Base-by-base conservation (phyloP, 1,284 basidiomycete species). In the Inonotus hispidus region DNA sequence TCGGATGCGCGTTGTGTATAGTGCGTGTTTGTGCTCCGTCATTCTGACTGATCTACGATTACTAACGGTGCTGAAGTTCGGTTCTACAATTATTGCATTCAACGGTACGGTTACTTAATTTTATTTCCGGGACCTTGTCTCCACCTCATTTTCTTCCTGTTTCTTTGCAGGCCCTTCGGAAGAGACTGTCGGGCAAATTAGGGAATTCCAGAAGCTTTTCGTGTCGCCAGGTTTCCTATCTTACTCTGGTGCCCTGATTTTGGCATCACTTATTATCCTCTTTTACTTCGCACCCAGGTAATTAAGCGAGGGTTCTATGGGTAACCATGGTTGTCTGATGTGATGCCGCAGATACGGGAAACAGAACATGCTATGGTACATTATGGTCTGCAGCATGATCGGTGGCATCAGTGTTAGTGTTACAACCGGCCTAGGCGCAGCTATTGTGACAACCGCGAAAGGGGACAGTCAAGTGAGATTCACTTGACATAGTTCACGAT, bases 341-440 rank as follows among this genome's bases (percentile, higher is more conserved):
- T 19, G 13, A 14, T 27, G 16, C 69, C 10, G 27, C 37, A 74
- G 75, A 59, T 87, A 80, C 71, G 85, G 86, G 23, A 82, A 84
- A 68, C 81, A 77, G 69, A 78, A 78, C 68, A 88, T 88, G 85
- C 71, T 89, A 68, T 81, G 84, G 58, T 84, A 87, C 70, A 82
- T 84, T 63, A 73, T 73, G 16, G 80, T 85, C 35, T 88, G 86
- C 72, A 82, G 80, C 56, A 75, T 88, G 63, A 85, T 88, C 61
- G 86, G 86, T 27, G 86, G 87, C 0, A 77, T 89, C 49, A 82
- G 80, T 60, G 87, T 89, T 54, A 82, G 80, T 62, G 85, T 84
- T 66, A 86, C 85, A 2, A 82, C 83, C 58, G 87, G 86, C 4
- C 74, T 89, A 13, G 87, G 87, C 19, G 76, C 83, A 2, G 80